Base-by-base conservation (phyloP, 2,329 filamentous ascomycete genomes). In the Colletotrichum sp. region DNA sequence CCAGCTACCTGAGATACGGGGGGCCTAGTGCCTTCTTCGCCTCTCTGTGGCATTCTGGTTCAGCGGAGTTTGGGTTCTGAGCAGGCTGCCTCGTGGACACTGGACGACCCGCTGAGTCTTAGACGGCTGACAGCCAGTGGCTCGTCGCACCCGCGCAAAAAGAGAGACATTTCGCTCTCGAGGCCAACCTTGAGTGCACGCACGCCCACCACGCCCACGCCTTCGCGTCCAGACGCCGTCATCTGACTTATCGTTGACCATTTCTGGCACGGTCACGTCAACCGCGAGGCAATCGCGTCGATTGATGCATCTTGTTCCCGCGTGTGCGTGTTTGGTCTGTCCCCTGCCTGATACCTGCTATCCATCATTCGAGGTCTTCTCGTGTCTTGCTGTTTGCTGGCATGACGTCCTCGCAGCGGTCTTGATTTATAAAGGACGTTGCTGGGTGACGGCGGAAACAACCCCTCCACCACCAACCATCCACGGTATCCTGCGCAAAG, bases 391-490 rank as follows among this genome's bases (percentile, higher is more conserved):
- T 60, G 55, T 24, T 62, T 75, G 55, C 57, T 34, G 44, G 63
- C 72, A 75, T 75, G 60, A 76, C 71, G 71, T 76, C 74, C 71
- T 65, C 30, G 44, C 26, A 34, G 57, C 16, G 60, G 70, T 52
- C 55, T 63, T 76, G 74, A 69, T 76, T 76, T 73, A 68, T 73
- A 76, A 76, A 68, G 70, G 26, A 70, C 72, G 75, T 76, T 76
- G 75, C 75, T 71, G 62, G 71, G 75, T 76, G 66, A 76, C 74
- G 52, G 44, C 63, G 71, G 64, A 28, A 66, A 65, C 57, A 57
- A 67, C 64, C 68, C 69, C 63, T 72, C 70, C 57, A 73, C 70
- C 44, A 49, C 65, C 52, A 49, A 62, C 52, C 57, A 49, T 13
- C 26, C 59, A n/a, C 28, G 6, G 32, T 21, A 26, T 34, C 32